These are phyloP conservation scores for Fomitopsis pinicola DNA, from an alignment of 1,284 basidiomycete species.

Conservation along the genomic window DNA sequence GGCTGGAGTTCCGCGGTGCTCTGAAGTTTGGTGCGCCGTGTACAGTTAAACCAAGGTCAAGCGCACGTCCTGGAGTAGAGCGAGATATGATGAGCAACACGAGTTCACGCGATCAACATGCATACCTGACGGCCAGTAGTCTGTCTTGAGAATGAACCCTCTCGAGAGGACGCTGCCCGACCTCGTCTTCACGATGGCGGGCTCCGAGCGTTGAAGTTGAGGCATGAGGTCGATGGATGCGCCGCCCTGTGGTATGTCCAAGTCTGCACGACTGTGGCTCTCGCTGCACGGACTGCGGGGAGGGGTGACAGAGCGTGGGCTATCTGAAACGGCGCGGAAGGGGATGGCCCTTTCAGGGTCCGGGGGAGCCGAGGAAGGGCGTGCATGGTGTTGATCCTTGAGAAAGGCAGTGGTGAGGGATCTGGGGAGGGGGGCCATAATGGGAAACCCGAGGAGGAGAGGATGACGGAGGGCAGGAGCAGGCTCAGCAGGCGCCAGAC, in stretches of 20 bases:
- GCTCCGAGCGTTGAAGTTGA: slow-evolving; percentile 57
- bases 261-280: slow-evolving; percentile 6
- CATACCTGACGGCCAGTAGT: slow-evolving; percentile 83
- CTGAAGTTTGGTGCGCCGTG: slow-evolving; percentile 97
- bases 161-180: slow-evolving; percentile 85
- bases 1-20: slow-evolving; percentile 66
- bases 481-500: background rate
- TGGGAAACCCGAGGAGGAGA: background rate
- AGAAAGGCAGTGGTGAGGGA: background rate
- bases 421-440: background rate
- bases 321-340: background rate
- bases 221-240: slow-evolving; percentile 52
- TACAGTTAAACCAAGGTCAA: slow-evolving; percentile 89
- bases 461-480: background rate
- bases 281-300: slow-evolving; percentile 4
- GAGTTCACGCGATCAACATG: background rate
- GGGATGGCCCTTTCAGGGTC: slow-evolving; percentile 1
- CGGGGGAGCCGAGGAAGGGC: slow-evolving; percentile 11
- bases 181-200: slow-evolving; percentile 83
- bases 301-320: background rate
- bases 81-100: background rate
- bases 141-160: slow-evolving; percentile 92
- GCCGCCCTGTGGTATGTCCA: background rate
- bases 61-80: slow-evolving; percentile 62
- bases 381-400: background rate